Conservation (phyloP, 345 rosid genomes). For the Combretum micranthum region DNA sequence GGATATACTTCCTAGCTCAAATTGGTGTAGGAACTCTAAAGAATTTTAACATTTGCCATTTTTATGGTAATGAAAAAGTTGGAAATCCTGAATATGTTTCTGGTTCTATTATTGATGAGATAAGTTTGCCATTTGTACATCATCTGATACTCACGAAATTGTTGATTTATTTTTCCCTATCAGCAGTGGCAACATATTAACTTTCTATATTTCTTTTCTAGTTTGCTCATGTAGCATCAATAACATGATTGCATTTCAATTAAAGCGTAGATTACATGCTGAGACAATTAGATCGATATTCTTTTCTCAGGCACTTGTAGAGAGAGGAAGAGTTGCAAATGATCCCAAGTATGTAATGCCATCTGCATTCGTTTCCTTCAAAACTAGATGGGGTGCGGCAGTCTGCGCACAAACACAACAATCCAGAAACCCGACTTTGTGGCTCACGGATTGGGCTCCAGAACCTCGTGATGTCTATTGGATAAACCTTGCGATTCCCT, state of each 20-base stretch:
- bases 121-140: no score
- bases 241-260: no score
- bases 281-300: slow-evolving; percentile 9
- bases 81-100: no score
- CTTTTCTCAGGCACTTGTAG: slow-evolving; percentile 54
- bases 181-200: no score
- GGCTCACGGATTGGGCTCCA: slow-evolving; percentile 96
- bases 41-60: not conserved
- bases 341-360: slow-evolving; percentile 82
- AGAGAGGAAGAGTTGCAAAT: slow-evolving; percentile 45
- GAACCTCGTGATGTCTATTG: slow-evolving; percentile 95
- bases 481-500: slow-evolving; percentile 87
- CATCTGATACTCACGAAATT: no score
- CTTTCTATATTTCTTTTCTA: no score
- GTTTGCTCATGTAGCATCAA: no score
- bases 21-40: not conserved
- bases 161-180: no score
- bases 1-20: not conserved
- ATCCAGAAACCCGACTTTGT: slow-evolving; percentile 71
- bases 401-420: slow-evolving; percentile 97
- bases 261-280: not conserved
- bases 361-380: slow-evolving; percentile 92
- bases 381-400: slow-evolving; percentile 95
- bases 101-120: no score
- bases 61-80: not conserved